Percentiles rank a stretch among this genome's conserved stretches.
Conservation (phyloP, 306 rosid genomes). For the Alnus glutinosa region DNA sequence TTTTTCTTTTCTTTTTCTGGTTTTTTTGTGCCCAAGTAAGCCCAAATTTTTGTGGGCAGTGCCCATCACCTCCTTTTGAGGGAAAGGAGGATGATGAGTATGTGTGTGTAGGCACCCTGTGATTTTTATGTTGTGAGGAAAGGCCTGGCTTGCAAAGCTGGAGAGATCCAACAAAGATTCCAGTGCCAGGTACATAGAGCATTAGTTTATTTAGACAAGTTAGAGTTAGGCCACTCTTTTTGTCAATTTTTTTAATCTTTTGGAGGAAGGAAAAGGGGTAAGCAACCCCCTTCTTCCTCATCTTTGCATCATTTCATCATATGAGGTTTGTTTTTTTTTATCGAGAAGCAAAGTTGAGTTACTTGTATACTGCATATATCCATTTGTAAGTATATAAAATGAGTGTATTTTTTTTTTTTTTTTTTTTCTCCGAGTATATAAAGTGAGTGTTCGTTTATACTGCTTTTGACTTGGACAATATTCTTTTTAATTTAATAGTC, state of each 20-base stretch:
- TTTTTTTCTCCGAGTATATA: constrained; percentile 14
- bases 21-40: constrained; percentile 48
- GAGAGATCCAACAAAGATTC: constrained; percentile 57
- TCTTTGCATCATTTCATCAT: constrained; percentile 37
- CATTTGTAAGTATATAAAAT: constrained; percentile 73
- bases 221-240: constrained; percentile 52
- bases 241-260: constrained; percentile 31
- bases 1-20: not conserved
- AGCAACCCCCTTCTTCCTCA: constrained; percentile 49
- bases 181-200: constrained; percentile 73
- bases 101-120: constrained; percentile 60
- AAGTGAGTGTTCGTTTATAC: constrained; percentile 69
- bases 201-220: constrained; percentile 55
- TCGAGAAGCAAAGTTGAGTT: constrained; percentile 49
- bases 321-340: constrained; percentile 74
- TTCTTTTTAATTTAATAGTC: too few relatives aligned
- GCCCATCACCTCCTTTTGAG: constrained; percentile 47
- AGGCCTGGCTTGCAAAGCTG: constrained; percentile 77
- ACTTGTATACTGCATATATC: constrained; percentile 71
- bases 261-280: constrained; percentile 52
- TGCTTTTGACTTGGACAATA: not conserved
- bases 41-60: constrained; percentile 74
- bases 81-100: constrained; percentile 56
- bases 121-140: constrained; percentile 50
- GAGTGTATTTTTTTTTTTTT: constrained; percentile 35